A percentile compares a stretch with the other conserved stretches of the same genome.
Conservation (phyloP, 192 early-diverging fungal species). For the Coemansia biformis region DNA sequence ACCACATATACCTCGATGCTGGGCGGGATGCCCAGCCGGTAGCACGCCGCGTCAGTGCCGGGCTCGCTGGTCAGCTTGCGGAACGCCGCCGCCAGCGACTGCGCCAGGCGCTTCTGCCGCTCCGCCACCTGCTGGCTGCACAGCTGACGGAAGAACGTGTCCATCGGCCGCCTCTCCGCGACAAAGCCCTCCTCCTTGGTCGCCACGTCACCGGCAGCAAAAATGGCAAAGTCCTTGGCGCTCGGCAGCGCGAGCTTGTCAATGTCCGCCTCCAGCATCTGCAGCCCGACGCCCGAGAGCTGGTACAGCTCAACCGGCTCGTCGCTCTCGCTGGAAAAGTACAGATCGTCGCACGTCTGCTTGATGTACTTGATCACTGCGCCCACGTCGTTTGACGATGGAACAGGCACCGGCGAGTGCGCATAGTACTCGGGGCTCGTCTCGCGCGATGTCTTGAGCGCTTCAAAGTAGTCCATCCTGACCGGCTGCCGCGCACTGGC, state of each 20-base stretch:
- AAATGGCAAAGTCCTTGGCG: constrained; percentile 38
- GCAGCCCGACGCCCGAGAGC: constrained; percentile 23
- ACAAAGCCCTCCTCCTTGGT: constrained; percentile 31
- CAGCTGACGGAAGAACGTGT: constrained; percentile 20
- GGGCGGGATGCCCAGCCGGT: constrained; percentile 34
- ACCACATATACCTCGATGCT: constrained; percentile 49
- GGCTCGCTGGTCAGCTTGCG: constrained; percentile 8
- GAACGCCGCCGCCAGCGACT: constrained; percentile 24
- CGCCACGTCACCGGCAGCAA: constrained; percentile 24
- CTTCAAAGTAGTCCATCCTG: constrained; percentile 49
- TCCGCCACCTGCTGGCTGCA: constrained; percentile 36
- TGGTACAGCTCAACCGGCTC: constrained; percentile 49
- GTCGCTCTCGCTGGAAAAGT: constrained; percentile 48
- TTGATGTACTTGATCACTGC: constrained; percentile 36
- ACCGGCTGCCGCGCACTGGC: no score
- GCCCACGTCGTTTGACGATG: constrained; percentile 16
- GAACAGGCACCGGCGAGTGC: constrained; percentile 34
- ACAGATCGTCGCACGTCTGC: constrained; percentile 37
- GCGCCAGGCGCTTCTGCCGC: constrained; percentile 28
- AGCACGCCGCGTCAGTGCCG: constrained; percentile 27
- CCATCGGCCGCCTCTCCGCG: constrained; percentile 21
- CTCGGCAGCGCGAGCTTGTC: constrained; percentile 35
- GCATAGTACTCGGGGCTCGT: constrained; percentile 10
- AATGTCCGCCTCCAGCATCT: constrained; percentile 19
- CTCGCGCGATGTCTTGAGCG: constrained; percentile 28